Evolutionary conservation across 352 stramenopile genomes (phyloP).

Genomic region (Peronospora destructor): DNA sequence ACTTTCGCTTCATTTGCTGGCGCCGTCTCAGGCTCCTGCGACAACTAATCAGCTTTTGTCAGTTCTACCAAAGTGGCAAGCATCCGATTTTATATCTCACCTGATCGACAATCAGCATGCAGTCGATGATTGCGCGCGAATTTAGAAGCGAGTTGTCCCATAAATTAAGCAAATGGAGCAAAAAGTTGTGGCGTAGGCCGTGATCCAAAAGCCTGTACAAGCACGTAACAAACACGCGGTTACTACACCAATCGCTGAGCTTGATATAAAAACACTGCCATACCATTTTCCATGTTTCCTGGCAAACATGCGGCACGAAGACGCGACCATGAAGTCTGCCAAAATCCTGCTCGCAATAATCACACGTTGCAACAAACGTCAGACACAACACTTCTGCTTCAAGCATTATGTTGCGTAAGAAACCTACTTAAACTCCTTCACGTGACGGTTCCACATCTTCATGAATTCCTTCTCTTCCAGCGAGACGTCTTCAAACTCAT

Average conservation of each 20-base stretch:
- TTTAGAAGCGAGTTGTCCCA: conserved; percentile 87
- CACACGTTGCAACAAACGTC: conserved; percentile 5
- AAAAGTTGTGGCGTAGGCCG: conserved; percentile 78
- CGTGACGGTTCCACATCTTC: conserved; percentile 87
- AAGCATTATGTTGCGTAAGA: neutral
- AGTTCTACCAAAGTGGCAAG: neutral
- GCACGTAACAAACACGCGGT: neutral
- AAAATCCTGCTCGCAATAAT: conserved; percentile 44
- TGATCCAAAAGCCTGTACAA: conserved; percentile 54
- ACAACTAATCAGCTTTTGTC: neutral
- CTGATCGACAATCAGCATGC: conserved; percentile 79
- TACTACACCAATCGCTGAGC: neutral
- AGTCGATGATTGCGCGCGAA: conserved; percentile 80
- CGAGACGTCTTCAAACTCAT: conserved; percentile 85
- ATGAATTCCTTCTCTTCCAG: conserved; percentile 86
- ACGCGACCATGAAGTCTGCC: conserved; percentile 81
- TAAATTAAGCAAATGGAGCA: conserved; percentile 87
- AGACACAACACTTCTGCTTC: conserved; percentile 2
- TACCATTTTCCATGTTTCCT: conserved; percentile 78
- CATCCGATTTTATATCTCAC: conserved; percentile 14
- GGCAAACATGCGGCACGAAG: conserved; percentile 80
- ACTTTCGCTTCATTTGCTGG: conserved; percentile 11
- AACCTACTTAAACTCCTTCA: conserved; percentile 65
- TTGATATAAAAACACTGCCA: neutral
- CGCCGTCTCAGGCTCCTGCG: conserved; percentile 9